phyloP scores from a whole-genome alignment of 2,329 filamentous ascomycete species.

The Fusarium circinatum region DNA sequence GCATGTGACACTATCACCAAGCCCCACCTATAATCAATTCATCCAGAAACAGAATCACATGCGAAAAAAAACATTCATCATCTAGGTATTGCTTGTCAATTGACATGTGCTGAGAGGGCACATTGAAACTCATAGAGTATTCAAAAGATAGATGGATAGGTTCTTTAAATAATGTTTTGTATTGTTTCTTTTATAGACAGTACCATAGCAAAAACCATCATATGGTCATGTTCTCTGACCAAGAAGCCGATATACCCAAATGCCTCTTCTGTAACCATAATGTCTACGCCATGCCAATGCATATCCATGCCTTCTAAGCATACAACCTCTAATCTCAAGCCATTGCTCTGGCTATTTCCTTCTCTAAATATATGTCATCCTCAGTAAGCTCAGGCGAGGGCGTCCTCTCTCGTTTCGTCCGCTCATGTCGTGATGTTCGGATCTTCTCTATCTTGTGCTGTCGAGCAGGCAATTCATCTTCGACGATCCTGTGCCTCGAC shows the following conservation, averaged over 20 bases:
- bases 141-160: not conserved
- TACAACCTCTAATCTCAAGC: slow-evolving; percentile 19
- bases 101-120: slow-evolving; percentile 1
- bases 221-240: slow-evolving; percentile 1
- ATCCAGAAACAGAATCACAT: slow-evolving; percentile 20
- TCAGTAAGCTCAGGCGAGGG: slow-evolving; percentile 17
- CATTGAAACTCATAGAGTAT: not conserved
- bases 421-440: slow-evolving; percentile 10
- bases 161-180: not conserved
- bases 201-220: slow-evolving; percentile 10
- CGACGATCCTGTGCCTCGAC: slow-evolving; percentile 11
- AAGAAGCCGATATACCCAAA: slow-evolving; percentile 6
- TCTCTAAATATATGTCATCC: slow-evolving; percentile 30
- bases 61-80: not conserved
- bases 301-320: slow-evolving; percentile 2
- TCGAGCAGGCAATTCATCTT: not conserved
- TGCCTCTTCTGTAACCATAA: not conserved
- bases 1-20: slow-evolving; percentile 24
- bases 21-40: not conserved
- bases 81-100: not conserved
- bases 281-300: slow-evolving; percentile 18
- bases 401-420: slow-evolving; percentile 5
- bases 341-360: slow-evolving; percentile 34
- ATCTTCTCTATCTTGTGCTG: not conserved
- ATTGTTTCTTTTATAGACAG: slow-evolving; percentile 9